phyloP scores from a whole-genome alignment of 495 filamentous ascomycete species.

The Hypoxylon trugodes region DNA sequence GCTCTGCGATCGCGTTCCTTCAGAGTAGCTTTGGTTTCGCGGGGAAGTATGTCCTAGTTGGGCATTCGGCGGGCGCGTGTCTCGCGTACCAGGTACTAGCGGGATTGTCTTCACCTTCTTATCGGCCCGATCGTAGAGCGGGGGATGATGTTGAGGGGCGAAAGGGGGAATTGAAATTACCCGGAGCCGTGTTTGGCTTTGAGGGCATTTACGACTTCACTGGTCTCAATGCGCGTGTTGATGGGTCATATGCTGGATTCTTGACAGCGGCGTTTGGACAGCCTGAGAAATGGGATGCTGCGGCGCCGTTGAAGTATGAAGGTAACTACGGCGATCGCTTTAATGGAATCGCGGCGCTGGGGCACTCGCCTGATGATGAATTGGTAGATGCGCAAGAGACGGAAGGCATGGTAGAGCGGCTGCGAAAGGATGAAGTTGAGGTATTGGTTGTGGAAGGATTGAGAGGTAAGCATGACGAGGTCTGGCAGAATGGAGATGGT shows the following conservation, averaged over 20 bases:
- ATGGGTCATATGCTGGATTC: conserved; percentile 35
- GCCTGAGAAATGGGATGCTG: conserved; percentile 40
- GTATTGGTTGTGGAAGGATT: conserved; percentile 55
- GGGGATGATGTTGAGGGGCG: background rate
- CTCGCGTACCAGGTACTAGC: conserved; percentile 72
- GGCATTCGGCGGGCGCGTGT: conserved; percentile 80
- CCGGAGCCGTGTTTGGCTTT: conserved; percentile 37
- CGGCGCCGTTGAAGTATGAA: conserved; percentile 34
- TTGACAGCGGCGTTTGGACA: conserved; percentile 37
- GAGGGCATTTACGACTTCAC: conserved; percentile 45
- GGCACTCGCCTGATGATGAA: conserved; percentile 67
- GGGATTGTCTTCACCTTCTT: conserved; percentile 1
- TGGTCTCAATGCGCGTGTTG: conserved; percentile 36
- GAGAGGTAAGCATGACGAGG: conserved; percentile 69
- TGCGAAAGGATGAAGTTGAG: conserved; percentile 35
- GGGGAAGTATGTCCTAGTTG: conserved; percentile 68
- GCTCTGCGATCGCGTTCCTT: conserved; percentile 67
- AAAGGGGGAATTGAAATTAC: background rate
- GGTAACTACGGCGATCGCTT: conserved; percentile 54
- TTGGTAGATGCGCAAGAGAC: conserved; percentile 63
- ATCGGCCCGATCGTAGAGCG: background rate
- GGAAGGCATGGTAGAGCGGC: conserved; percentile 57
- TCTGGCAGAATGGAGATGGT: conserved; percentile 34
- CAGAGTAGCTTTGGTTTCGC: conserved; percentile 62
- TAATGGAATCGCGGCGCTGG: conserved; percentile 61